These are phyloP conservation scores for Globisporangium abappressorium DNA, from an alignment of 352 stramenopile species.

Conservation along the genomic window DNA sequence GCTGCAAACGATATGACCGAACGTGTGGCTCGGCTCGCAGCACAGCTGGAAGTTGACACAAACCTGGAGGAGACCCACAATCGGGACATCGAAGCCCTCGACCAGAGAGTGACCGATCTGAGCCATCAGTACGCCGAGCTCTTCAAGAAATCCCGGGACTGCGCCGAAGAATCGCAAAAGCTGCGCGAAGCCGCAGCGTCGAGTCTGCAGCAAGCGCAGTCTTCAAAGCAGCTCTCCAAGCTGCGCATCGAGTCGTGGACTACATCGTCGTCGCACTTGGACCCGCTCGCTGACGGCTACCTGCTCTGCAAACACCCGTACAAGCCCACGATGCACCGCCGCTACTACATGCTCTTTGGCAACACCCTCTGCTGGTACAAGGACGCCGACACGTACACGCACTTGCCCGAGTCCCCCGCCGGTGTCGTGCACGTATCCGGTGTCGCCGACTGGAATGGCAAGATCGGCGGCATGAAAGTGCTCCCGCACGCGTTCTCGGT, in stretches of 20 bases:
- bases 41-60: conserved; percentile 54
- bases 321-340: conserved; percentile 61
- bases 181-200: conserved; percentile 43
- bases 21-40: conserved; percentile 39
- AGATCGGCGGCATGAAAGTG: conserved; percentile 46
- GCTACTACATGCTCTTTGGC: conserved; percentile 76
- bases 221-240: conserved; percentile 45
- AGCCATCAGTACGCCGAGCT: conserved; percentile 32
- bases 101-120: conserved; percentile 20
- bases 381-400: conserved; percentile 56
- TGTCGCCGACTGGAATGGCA: conserved; percentile 65
- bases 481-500: conserved; percentile 57
- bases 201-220: conserved; percentile 56
- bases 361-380: conserved; percentile 84
- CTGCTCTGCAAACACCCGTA: conserved; percentile 63
- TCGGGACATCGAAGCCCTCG: conserved; percentile 28
- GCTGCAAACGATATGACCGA: conserved; percentile 9
- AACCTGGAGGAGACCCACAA: conserved; percentile 44
- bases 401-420: conserved; percentile 41
- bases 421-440: conserved; percentile 66
- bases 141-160: conserved; percentile 22
- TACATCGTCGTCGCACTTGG: conserved; percentile 53
- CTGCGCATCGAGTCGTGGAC: conserved; percentile 61
- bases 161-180: conserved; percentile 31
- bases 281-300: conserved; percentile 68